Percentiles rank a stretch among this genome's conserved stretches.
Evolutionary conservation across 2,329 filamentous ascomycete species (phyloP).

Genomic region (Epicoccum nigrum): DNA sequence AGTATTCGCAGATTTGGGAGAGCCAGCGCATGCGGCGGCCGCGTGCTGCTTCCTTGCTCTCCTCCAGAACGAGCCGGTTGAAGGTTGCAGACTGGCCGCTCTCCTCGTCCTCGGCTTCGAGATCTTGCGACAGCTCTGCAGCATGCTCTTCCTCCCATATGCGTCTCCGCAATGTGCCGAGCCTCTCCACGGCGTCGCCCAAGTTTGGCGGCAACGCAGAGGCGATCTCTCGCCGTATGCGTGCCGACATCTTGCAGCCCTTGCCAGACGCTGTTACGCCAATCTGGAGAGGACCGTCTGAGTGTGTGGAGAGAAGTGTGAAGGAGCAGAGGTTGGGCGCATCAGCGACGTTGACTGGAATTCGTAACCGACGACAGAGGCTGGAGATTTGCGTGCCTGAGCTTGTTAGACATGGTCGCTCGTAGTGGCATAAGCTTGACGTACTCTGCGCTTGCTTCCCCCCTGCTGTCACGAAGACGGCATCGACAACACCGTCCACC

Average conservation of each 20-base stretch:
- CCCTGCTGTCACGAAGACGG: constrained; percentile 81
- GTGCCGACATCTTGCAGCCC: constrained; percentile 89
- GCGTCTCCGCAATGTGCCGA: constrained; percentile 64
- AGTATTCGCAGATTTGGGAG: constrained; percentile 97
- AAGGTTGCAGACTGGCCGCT: constrained; percentile 79
- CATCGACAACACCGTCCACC: constrained; percentile 79
- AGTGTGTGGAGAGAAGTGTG: constrained; percentile 84
- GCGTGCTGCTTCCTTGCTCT: constrained; percentile 75
- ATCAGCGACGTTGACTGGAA: constrained; percentile 93
- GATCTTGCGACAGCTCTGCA: constrained; percentile 53
- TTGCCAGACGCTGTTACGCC: constrained; percentile 94
- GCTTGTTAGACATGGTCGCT: constrained; percentile 16
- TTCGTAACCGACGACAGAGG: constrained; percentile 77
- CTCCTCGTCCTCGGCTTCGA: constrained; percentile 64
- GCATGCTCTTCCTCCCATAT: constrained; percentile 58
- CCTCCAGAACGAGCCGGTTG: constrained; percentile 79
- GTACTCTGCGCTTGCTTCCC: constrained; percentile 57
- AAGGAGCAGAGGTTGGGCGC: constrained; percentile 87
- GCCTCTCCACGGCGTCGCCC: constrained; percentile 74
- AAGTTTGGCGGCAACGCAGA: constrained; percentile 76
- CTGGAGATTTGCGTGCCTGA: constrained; percentile 71
- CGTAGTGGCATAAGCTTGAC: not conserved
- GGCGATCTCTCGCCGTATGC: constrained; percentile 87
- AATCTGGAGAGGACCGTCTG: constrained; percentile 89
- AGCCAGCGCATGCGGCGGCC: constrained; percentile 90